phyloP scores from a whole-genome alignment of 2,329 filamentous ascomycete genomes.

The Cryphonectria carpinicola region DNA sequence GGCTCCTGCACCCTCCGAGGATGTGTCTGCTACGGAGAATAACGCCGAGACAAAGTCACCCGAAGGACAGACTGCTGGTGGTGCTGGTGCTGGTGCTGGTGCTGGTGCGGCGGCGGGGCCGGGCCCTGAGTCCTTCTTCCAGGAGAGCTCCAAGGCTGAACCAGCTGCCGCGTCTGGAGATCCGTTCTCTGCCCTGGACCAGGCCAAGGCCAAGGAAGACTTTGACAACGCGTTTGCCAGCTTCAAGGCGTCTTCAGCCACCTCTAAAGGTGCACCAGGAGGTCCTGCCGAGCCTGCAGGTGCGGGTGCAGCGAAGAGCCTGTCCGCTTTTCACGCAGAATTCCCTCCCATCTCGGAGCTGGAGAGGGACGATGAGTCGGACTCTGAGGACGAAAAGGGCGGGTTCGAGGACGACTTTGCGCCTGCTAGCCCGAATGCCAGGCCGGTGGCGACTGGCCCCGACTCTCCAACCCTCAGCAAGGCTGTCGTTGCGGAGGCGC shows the following conservation, averaged over 20 bases:
- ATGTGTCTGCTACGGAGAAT: slow-evolving; percentile 34
- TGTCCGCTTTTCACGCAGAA: slow-evolving; percentile 68
- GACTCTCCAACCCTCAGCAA: slow-evolving; percentile 36
- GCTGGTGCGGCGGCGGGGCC: slow-evolving; percentile 9
- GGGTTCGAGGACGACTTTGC: slow-evolving; percentile 96
- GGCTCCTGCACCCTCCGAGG: slow-evolving; percentile 40
- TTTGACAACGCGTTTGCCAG: slow-evolving; percentile 86
- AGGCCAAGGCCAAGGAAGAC: slow-evolving; percentile 72
- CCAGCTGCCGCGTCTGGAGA: slow-evolving; percentile 38
- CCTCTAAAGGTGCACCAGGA: slow-evolving; percentile 40
- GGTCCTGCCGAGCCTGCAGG: slow-evolving; percentile 34
- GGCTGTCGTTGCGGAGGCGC: slow-evolving; percentile 36
- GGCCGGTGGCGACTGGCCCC: slow-evolving; percentile 34
- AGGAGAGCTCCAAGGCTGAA: slow-evolving; percentile 19
- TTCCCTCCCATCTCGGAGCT: slow-evolving; percentile 94
- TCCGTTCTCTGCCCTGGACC: slow-evolving; percentile 57
- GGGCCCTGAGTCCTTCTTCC: slow-evolving; percentile 24
- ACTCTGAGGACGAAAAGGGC: slow-evolving; percentile 75
- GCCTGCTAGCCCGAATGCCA: slow-evolving; percentile 57
- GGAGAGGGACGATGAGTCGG: slow-evolving; percentile 81
- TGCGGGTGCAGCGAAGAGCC: slow-evolving; percentile 48
- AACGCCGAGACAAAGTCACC: slow-evolving; percentile 23
- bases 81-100: not conserved
- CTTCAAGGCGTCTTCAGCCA: slow-evolving; percentile 61
- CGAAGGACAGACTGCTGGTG: slow-evolving; percentile 16